Evolutionary conservation across 495 filamentous ascomycete species (phyloP), one percentile per base, ranked within the genome.

Genomic region (Daldinia caldariorum): DNA sequence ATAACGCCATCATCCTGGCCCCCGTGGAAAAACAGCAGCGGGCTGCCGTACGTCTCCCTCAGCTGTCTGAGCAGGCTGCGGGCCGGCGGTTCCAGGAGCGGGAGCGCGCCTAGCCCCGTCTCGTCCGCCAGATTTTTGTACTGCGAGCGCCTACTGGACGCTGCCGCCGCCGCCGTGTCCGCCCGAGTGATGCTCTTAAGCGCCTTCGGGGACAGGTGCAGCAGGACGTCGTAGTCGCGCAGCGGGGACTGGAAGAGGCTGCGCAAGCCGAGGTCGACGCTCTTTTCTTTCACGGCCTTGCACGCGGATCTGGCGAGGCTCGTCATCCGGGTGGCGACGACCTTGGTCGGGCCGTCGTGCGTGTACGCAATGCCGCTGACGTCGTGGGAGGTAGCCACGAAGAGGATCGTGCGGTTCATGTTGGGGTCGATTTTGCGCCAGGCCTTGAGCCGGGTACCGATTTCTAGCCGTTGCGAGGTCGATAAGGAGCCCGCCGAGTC

Each of bases 391-490:
- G 94, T 93, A 3, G 92, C 93, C 0, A 88, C 90, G 76, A 97
- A 91, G n/a, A 97, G 77, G 10, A 89, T 88, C 8, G 92, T 85
- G 51, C 89, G 89, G 78, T 93, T 95, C 89, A 97, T 91, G 57
- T 83, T 89, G 14, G 94, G 93, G 73, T 99, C 96, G 53, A 93
- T 89, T 67, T 89, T 93, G 57, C 95, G 85, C 88, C 85, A 95
- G 0, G 91, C 91, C 37, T 91, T 85, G 60, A 98, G 89, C 0
- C 89, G 88, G 16, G 89, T 91, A 10, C 83, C 83, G 65, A 94
- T 92, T 2, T 78, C 78, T 35, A 87, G 78, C 1, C 90, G 84
- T 26, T 86, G 88, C 61, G 79, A 81, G 57, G 76, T 77, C 62
- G 83, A 82, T 71, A 89, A 82, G 39, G 84, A 82, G 58, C 79